Base-by-base conservation (phyloP, 768 basidiomycete species). In the Trametes punicea region DNA sequence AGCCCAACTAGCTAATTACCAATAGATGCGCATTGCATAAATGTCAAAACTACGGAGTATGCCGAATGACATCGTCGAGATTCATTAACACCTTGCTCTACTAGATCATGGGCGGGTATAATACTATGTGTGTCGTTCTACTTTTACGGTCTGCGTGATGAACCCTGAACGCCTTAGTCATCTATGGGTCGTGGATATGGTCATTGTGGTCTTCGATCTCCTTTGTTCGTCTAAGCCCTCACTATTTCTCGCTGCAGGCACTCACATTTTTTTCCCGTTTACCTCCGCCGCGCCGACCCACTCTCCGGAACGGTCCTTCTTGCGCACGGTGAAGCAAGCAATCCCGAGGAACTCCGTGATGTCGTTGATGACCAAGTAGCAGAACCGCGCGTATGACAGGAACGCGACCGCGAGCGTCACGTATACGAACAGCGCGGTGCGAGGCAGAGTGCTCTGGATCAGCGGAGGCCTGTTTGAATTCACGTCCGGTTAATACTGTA, bases 261-360 rank as follows among this genome's bases (percentile, higher is more conserved):
- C 2, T 57, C 25, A 57, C 25, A 51, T 47, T 31, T 57, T 62
- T 52, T 63, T 64, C 18, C 41, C 46, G 44, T 57, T 62, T 13
- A 59, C 55, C 31, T 62, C 67, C 6, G 61, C 53, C 13, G 72
- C 71, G 31, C 70, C 62, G 49, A 70, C 68, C 88, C 88, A 90
- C 16, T 78, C 73, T 10, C 88, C 88, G 42, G 79, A 69, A 33
- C 73, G 73, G 61, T 93, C 91, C 79, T 84, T 90, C 75, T 90
- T 94, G 51, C 85, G 77, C 41, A 97, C 93, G 15, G 90, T 93
- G 67, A 97, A 93, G 74, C 93, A 98, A 1, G 93, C 96, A 64
- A 97, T 93, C 11, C 96, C 96, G 59, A 96, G 80, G 71, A 87
- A 88, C 57, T 93, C 82, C 54, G 93, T 96, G 71, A 98, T 92